Evolutionary conservation across 768 basidiomycete genomes (phyloP), one percentile per base, ranked within the genome.

Genomic region (Hypholoma fasciculare): DNA sequence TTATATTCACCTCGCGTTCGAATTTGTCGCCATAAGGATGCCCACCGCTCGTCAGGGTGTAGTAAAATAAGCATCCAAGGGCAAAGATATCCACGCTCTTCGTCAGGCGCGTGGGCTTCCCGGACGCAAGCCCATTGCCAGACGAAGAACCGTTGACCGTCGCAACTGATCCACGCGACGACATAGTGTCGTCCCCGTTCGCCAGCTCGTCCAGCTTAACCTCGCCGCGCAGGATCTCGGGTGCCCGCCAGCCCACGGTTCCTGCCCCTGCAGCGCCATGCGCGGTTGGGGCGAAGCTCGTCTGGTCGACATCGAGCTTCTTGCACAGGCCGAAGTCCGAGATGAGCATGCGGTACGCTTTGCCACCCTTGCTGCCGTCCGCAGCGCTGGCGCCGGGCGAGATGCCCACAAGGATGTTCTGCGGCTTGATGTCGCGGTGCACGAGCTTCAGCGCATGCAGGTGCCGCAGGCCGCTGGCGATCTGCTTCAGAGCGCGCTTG

Each of bases 351-450:
- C 92, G 78, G 63, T 92, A 68, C 71, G 82, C 48, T n/a, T 62
- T 59, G 55, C 65, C 63, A 56, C 65, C 63, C 70, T 73, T 64
- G 69, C 74, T 34, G 40, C 74, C 75, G 16, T 80, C 43, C 5
- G 61, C 40, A 44, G 59, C 34, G 16, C 36, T 50, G 2, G 53
- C 46, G 17, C 58, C 27, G 23, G 55, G 83, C 65, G 89, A 90
- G 2, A 84, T 83, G 13, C 77, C 92, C 11, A 98, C 82, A 13
- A 99, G 83, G 55, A 99, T 98, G 67, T 99, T 99, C 71, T 96
- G 96, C 4, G 96, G 96, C 68, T 99, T 99, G 73, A 99, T 97
- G 71, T 98, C 96, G 34, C 96, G 86, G 75, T 98, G 96, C n/a
- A 98, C 86, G 57, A 98, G 90, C 74, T 96, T 97, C 66, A 98